A percentile compares a stretch with the other conserved stretches of the same genome.
These are phyloP conservation scores for Colletotrichum destructivum DNA, from an alignment of 2,329 filamentous ascomycete species.

Conservation along the genomic window DNA sequence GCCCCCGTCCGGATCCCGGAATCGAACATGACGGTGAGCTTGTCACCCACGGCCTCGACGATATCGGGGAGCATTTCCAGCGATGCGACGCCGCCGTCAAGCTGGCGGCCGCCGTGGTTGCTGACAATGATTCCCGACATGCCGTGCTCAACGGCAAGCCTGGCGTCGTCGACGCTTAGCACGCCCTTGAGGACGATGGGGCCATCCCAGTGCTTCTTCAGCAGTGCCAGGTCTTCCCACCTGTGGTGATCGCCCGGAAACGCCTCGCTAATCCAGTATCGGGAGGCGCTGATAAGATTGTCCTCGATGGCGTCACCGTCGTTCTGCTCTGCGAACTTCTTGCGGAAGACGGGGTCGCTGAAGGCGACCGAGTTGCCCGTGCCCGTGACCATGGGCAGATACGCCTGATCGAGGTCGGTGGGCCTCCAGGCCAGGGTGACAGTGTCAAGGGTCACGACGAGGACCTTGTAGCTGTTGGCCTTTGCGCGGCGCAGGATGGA, in stretches of 20 bases:
- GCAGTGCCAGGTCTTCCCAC: conserved; percentile 74
- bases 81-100: conserved; percentile 64
- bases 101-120: conserved; percentile 71
- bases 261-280: conserved; percentile 66
- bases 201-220: conserved; percentile 74
- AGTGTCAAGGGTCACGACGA: conserved; percentile 82
- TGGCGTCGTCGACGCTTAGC: conserved; percentile 51
- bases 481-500: conserved; percentile 75
- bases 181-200: conserved; percentile 65
- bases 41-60: conserved; percentile 71
- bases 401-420: conserved; percentile 75
- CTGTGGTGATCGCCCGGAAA: conserved; percentile 68
- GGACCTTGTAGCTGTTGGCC: conserved; percentile 72
- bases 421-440: conserved; percentile 80
- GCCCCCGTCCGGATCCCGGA: conserved; percentile 72
- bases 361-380: conserved; percentile 75
- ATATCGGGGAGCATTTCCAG: conserved; percentile 71
- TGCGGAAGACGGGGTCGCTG: conserved; percentile 76
- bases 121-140: conserved; percentile 73
- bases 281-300: conserved; percentile 63
- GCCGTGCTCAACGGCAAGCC: conserved; percentile 65
- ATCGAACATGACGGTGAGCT: conserved; percentile 74
- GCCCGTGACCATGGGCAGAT: conserved; percentile 72
- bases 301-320: conserved; percentile 64
- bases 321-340: conserved; percentile 66